Conservation (phyloP, 352 stramenopile species). For the Phytophthora sp. region DNA sequence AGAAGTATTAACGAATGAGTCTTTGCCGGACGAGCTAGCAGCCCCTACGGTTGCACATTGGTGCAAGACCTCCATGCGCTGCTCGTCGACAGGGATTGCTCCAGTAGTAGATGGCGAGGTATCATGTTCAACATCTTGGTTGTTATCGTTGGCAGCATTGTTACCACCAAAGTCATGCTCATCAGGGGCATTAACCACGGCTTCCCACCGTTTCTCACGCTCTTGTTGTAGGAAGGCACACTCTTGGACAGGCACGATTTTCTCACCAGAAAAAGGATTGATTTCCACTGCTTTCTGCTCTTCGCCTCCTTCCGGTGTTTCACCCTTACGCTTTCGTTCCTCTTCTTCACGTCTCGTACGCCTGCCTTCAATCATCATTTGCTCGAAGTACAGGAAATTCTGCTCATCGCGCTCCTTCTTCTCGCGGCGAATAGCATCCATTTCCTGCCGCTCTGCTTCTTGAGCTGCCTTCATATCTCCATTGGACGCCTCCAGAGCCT, state of each 20-base stretch:
- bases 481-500: conserved; percentile 59
- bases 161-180: neutral
- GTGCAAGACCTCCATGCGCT: conserved; percentile 64
- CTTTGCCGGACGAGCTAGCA: conserved; percentile 31
- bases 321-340: conserved; percentile 27
- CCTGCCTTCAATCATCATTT: conserved; percentile 83
- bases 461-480: conserved; percentile 85
- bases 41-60: conserved; percentile 74
- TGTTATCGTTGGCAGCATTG: conserved; percentile 13
- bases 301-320: conserved; percentile 15
- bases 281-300: conserved; percentile 40
- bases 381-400: conserved; percentile 89
- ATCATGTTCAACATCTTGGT: conserved; percentile 26
- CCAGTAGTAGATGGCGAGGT: neutral
- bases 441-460: conserved; percentile 85
- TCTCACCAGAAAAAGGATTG: conserved; percentile 76
- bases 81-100: conserved; percentile 56
- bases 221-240: conserved; percentile 65
- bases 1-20: conserved; percentile 56
- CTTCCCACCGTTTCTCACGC: conserved; percentile 69
- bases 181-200: conserved; percentile 55
- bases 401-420: conserved; percentile 87
- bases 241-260: conserved; percentile 66
- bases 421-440: conserved; percentile 82
- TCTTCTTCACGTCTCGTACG: conserved; percentile 65